A percentile compares a stretch with the other conserved stretches of the same genome.
phyloP scores from a whole-genome alignment of 1,284 basidiomycete genomes.

The Apiotrichum veenhuisii region DNA sequence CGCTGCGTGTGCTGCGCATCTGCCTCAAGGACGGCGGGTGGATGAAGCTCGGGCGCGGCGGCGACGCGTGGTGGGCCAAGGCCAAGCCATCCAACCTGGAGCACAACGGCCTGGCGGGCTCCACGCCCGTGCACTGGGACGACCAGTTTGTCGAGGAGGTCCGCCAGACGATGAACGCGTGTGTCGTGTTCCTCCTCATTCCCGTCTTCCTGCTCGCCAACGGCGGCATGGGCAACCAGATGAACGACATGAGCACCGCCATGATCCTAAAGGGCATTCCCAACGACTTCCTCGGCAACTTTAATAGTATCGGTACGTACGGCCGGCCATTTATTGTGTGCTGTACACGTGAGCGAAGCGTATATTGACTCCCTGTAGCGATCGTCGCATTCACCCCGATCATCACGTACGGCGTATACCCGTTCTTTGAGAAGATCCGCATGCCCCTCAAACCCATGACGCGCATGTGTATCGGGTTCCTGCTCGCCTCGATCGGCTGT shows the following conservation, averaged over 20 bases:
- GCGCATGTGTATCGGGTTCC: conserved; percentile 36
- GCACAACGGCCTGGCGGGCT: conserved; percentile 34
- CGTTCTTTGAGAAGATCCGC: conserved; percentile 44
- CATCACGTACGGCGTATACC: conserved; percentile 51
- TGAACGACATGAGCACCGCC: conserved; percentile 49
- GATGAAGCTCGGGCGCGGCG: conserved; percentile 22
- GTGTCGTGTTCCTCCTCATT: conserved; percentile 51
- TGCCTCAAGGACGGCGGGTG: conserved; percentile 32
- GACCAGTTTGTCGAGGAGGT: conserved; percentile 54
- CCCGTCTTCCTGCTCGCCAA: conserved; percentile 53
- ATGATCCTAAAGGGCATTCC: conserved; percentile 52
- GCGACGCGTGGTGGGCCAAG: conserved; percentile 50
- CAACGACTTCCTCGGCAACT: conserved; percentile 53
- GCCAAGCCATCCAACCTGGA: conserved; percentile 49
- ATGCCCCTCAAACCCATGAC: conserved; percentile 37
- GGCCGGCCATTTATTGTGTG: background rate
- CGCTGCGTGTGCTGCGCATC: conserved; percentile 33
- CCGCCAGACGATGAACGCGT: conserved; percentile 50
- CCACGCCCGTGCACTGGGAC: conserved; percentile 50
- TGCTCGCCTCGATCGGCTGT: conserved; percentile 46
- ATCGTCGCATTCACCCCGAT: conserved; percentile 31
- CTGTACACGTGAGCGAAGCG: too few species aligned
- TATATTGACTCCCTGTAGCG: background rate
- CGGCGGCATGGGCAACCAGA: conserved; percentile 28
- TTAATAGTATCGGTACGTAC: conserved; percentile 46